These are phyloP conservation scores for Camellia oleifera DNA, from an alignment of 179 eudicot genomes.

Conservation along the genomic window DNA sequence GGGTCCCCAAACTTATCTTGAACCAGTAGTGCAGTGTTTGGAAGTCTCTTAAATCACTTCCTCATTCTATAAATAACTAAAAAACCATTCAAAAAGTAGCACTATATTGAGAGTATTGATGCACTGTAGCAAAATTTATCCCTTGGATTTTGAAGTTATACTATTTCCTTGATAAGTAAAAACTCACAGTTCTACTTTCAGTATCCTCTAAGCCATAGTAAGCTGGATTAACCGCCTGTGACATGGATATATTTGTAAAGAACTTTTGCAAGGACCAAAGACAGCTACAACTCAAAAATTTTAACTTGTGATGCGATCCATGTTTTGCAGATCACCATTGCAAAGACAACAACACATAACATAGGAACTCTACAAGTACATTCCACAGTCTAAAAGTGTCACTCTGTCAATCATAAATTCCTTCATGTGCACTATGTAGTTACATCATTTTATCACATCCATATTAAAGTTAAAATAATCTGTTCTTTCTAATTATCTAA, in stretches of 20 bases:
- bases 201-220: slow-evolving; percentile 88
- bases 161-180: slow-evolving; percentile 82
- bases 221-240: slow-evolving; percentile 87
- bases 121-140: slow-evolving; percentile 6
- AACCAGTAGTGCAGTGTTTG: too few relatives aligned
- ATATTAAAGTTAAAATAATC: not conserved
- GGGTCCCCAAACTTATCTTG: too few relatives aligned
- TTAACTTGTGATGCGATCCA: not conserved
- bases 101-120: not conserved
- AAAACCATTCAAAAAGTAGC: not conserved
- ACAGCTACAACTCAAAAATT: slow-evolving; percentile 1
- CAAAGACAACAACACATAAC: not conserved
- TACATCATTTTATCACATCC: not conserved
- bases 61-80: too few relatives aligned
- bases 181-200: slow-evolving; percentile 65
- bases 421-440: not conserved
- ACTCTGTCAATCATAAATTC: not conserved
- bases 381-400: not conserved
- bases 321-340: not conserved
- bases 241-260: slow-evolving; percentile 8
- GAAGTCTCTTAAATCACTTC: too few relatives aligned
- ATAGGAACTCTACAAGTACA: not conserved
- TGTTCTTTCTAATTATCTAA: too few relatives aligned
- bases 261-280: not conserved
- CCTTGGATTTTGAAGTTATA: not conserved